phyloP scores from a whole-genome alignment of 1,139 yeast species.

The Suhomyces maxii region DNA sequence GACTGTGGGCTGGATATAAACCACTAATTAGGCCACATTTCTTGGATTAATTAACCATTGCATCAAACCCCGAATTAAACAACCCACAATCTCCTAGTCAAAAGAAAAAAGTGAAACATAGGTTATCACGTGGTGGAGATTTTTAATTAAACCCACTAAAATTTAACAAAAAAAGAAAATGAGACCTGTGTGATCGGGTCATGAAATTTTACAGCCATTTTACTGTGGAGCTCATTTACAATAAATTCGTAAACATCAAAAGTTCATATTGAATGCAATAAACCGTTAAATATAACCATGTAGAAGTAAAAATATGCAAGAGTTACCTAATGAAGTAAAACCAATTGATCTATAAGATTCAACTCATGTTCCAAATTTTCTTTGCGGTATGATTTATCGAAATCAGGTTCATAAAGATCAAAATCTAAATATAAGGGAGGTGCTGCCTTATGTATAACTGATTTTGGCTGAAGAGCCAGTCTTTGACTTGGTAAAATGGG shows the following conservation, averaged over 20 bases:
- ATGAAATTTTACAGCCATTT: conserved; percentile 1
- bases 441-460: background rate
- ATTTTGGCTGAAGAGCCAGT: conserved; percentile 5
- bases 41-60: background rate
- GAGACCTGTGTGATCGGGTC: background rate
- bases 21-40: background rate
- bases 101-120: background rate
- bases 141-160: no score
- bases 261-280: background rate
- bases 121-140: background rate
- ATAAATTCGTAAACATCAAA: background rate
- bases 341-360: conserved; percentile 24
- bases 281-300: background rate
- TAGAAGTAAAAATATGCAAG: conserved; percentile 7
- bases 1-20: no score
- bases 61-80: background rate
- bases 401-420: conserved; percentile 7
- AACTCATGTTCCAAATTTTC: conserved; percentile 19
- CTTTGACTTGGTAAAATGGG: conserved; percentile 13
- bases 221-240: background rate
- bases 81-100: no score
- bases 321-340: conserved; percentile 9
- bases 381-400: conserved; percentile 1
- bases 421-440: conserved; percentile 8
- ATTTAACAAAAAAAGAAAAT: background rate